Conservation (phyloP, 768 basidiomycete genomes). For the Termitomyces sp. region DNA sequence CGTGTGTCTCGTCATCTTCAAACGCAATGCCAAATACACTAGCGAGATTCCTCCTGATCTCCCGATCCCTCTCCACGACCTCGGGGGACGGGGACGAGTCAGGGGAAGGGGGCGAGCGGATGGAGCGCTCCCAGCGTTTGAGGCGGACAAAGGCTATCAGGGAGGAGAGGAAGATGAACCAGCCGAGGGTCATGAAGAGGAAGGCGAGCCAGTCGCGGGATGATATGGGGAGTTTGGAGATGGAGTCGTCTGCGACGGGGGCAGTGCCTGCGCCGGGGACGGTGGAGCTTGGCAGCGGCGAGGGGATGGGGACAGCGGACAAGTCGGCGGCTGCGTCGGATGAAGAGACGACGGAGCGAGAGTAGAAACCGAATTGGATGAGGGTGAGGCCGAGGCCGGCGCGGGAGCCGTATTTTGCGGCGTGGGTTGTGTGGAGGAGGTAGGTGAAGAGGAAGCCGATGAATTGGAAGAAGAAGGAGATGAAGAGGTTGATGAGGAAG, state of each 20-base stretch:
- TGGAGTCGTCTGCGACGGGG: conserved; percentile 35
- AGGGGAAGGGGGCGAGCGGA: conserved; percentile 42
- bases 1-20: conserved; percentile 22
- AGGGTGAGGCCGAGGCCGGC: conserved; percentile 24
- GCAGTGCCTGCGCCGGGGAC: conserved; percentile 17
- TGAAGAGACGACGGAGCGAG: conserved; percentile 25
- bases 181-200: conserved; percentile 87
- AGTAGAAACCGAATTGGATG: conserved; percentile 87
- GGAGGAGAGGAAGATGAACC: conserved; percentile 88
- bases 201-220: conserved; percentile 89
- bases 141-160: conserved; percentile 78
- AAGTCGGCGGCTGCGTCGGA: conserved; percentile 18
- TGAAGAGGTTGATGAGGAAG: conserved; percentile 76
- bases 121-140: conserved; percentile 76
- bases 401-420: conserved; percentile 78
- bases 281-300: not conserved
- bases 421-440: conserved; percentile 86
- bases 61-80: conserved; percentile 45
- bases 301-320: not conserved
- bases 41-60: conserved; percentile 45
- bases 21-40: conserved; percentile 44
- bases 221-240: conserved; percentile 25
- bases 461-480: conserved; percentile 96
- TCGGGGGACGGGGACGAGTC: conserved; percentile 32
- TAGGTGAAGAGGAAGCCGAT: conserved; percentile 91